Evolutionary conservation across 1,284 basidiomycete species (phyloP), one percentile per base, ranked within the genome.

Genomic region (Cryptococcus wingfieldii): DNA sequence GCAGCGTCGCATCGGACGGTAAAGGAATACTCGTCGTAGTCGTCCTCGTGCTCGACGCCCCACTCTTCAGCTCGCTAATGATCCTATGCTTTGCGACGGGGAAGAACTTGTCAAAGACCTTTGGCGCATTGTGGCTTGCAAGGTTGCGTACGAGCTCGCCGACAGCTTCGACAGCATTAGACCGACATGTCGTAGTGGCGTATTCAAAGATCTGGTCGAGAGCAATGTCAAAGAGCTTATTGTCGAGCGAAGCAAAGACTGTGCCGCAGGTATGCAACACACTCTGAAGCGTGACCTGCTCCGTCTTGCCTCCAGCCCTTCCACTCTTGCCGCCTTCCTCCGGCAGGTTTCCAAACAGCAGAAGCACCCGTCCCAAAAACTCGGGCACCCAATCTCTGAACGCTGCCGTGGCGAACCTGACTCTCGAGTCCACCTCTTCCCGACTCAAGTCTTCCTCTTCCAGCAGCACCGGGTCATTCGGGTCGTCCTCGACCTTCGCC

Each of bases 21-120:
- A 90, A 81, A 0, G 90, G 88, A 18, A 84, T 82, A 61, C 87
- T 84, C 6, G 85, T 85, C 0, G 91, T 93, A 3, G 87, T 87
- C 2, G 93, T 98, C 8, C 91, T 97, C 38, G 87, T 81, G 56
- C 89, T 90, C n/a, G 91, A 94, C 0, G 96, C 94, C 1, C 96
- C 96, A 60, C 91, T 85, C 61, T 85, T 88, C 47, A 98, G 77
- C 73, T 98, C 95, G 49, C 86, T 83, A 58, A 86, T 83, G 54
- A 98, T 92, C 66, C 90, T 87, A n/a, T 79, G 77, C 19, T 83
- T 80, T 71, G 90, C 95, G 59, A 86, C 84, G 0, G 89, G 86
- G 61, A 97, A 78, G 74, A 98, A 88, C 67, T 84, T 87, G 54
- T 83, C 82, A 55, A 96, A 83, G 1, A 87, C 89, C 78, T 87